phyloP scores from a whole-genome alignment of 352 stramenopile species.

The Phytopythium aichiense region DNA sequence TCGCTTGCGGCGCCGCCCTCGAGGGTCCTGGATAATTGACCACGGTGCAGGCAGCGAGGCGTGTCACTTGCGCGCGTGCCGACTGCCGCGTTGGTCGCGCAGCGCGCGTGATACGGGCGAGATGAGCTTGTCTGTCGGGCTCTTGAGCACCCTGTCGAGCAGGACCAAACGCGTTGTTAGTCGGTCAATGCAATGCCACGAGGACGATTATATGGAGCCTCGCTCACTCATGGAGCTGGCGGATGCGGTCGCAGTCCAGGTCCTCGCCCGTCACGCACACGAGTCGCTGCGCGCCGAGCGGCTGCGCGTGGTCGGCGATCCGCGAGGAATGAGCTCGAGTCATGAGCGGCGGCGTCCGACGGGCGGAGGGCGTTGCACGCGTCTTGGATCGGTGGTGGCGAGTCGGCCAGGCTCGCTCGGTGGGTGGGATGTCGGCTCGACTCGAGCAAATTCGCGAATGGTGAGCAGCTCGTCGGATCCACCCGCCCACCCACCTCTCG shows the following conservation, averaged over 20 bases:
- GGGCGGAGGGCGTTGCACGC: conserved; percentile 1
- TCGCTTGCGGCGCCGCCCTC: background rate
- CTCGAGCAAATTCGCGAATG: conserved; percentile 11
- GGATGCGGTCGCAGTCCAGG: conserved; percentile 16
- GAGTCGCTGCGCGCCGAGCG: conserved; percentile 16
- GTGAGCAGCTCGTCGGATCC: background rate
- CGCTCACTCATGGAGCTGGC: conserved; percentile 24
- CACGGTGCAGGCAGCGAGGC: background rate
- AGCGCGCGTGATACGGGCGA: conserved; percentile 55
- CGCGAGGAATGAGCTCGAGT: conserved; percentile 22
- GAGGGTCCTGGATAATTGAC: background rate
- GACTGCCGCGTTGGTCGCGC: conserved; percentile 18
- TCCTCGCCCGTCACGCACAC: conserved; percentile 29
- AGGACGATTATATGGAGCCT: background rate
- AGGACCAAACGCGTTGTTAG: too few species aligned
- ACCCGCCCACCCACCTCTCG: too few species aligned
- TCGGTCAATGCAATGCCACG: too few species aligned
- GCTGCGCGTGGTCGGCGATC: conserved; percentile 6
- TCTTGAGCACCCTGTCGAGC: conserved; percentile 38
- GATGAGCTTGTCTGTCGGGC: conserved; percentile 64
- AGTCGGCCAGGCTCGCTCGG: conserved; percentile 1
- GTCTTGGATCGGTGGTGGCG: background rate
- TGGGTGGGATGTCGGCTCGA: background rate
- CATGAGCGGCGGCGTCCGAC: conserved; percentile 12
- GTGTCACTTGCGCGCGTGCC: conserved; percentile 11